A percentile compares a stretch with the other conserved stretches of the same genome.
Evolutionary conservation across 1,139 yeast genomes (phyloP).

Genomic region (Magnusiomyces ingens): DNA sequence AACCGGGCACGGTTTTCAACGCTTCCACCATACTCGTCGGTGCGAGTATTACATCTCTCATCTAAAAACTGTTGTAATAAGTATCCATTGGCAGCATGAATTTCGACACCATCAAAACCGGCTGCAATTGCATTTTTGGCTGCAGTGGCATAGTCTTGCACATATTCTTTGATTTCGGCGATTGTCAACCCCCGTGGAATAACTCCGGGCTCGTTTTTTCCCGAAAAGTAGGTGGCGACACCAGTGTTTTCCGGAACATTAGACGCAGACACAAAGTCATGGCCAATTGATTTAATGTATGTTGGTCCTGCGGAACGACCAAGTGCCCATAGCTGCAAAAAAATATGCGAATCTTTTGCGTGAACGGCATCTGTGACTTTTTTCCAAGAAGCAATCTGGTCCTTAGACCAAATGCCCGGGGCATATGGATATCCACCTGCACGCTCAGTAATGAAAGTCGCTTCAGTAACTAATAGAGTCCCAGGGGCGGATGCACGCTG

Average conservation of each 20-base stretch:
- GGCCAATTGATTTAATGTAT: constrained; percentile 32
- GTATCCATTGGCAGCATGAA: constrained; percentile 69
- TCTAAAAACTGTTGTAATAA: constrained; percentile 48
- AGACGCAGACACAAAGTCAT: constrained; percentile 26
- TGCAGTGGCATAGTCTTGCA: constrained; percentile 34
- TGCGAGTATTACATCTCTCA: constrained; percentile 47
- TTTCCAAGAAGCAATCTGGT: constrained; percentile 37
- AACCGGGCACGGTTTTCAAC: constrained; percentile 61
- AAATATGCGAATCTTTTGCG: constrained; percentile 32
- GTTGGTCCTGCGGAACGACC: constrained; percentile 36
- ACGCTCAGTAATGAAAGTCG: constrained; percentile 34
- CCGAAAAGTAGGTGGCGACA: not conserved
- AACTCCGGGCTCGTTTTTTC: not conserved
- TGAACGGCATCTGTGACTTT: constrained; percentile 35
- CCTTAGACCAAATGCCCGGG: constrained; percentile 44
- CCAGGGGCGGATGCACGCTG: constrained; percentile 51
- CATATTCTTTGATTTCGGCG: constrained; percentile 31
- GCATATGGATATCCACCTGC: constrained; percentile 30
- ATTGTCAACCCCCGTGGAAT: constrained; percentile 34
- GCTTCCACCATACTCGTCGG: constrained; percentile 68
- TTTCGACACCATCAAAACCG: constrained; percentile 64
- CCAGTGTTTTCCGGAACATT: not conserved
- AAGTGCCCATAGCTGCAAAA: constrained; percentile 37
- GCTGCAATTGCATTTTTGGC: constrained; percentile 44
- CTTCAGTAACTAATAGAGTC: constrained; percentile 41